These are phyloP conservation scores for Cordyceps fumosorosea DNA, from an alignment of 2,329 filamentous ascomycete genomes.

Conservation along the genomic window DNA sequence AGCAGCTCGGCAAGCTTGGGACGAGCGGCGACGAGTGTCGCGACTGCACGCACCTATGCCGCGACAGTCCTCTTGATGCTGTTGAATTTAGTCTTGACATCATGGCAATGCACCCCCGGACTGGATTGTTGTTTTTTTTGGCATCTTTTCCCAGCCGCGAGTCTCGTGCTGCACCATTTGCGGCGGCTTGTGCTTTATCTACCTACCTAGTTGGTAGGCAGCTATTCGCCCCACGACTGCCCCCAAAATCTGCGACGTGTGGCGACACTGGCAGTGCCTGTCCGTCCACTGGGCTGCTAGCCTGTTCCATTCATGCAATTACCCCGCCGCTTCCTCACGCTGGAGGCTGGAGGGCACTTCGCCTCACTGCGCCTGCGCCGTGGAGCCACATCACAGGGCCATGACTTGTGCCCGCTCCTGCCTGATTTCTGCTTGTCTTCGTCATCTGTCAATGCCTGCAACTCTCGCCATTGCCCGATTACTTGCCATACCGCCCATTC, in stretches of 20 bases:
- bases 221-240: not conserved
- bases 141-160: not conserved
- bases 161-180: not conserved
- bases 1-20: not conserved
- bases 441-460: not conserved
- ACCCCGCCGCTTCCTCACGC: slow-evolving; percentile 5
- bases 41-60: not conserved
- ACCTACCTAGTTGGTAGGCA: too few species aligned
- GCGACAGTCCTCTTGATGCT: not conserved
- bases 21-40: not conserved
- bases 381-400: slow-evolving; percentile 6
- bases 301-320: not conserved
- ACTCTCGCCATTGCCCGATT: not conserved
- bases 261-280: not conserved
- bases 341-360: not conserved
- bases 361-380: slow-evolving; percentile 5
- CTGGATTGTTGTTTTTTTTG: not conserved
- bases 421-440: not conserved
- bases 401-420: not conserved
- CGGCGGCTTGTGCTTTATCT: not conserved
- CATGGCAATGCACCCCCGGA: not conserved
- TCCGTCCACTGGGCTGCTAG: not conserved
- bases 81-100: not conserved
- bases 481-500: not conserved
- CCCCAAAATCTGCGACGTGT: not conserved